Evolutionary conservation across 805 yeast genomes (phyloP), one percentile per base, ranked within the genome.

Genomic region (Pichia kluyveri): DNA sequence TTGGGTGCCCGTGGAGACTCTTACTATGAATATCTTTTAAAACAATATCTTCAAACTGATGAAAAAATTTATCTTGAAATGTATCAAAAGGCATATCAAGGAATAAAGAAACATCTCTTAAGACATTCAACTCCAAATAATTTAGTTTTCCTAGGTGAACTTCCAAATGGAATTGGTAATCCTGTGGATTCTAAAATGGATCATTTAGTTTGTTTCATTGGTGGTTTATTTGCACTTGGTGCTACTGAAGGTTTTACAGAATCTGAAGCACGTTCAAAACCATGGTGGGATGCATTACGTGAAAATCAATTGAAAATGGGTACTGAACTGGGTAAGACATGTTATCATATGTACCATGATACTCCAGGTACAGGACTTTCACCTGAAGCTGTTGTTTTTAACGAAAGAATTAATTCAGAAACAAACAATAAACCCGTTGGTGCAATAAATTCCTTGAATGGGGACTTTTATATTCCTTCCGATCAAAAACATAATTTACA

Each of bases 1-100:
- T 68, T 90, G 48, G 97, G 97, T 0, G 84, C 95, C 0, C 73
- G 96, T 56, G 97, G 96, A 43, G 97, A 89, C 65, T 86, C 96
- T 0, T 90, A 89, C 62, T 89, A 90, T 60, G 96, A 90, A 67
- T 88, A 88, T 61, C 69, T 90, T 41, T 70, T 89, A 54, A 89
- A 89, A 63, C 96, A 88, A 65, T 86, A 83, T 59, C 66, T 90
- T 54, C 90, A 86, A 63, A 87, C 96, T 2, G 72, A 73, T 48
- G 76, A 77, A 59, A 85, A 80, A 54, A 60, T 83, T 11, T 89
- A 87, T 64, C 69, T 79, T 57, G 76, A 77, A 14, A 79, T 89
- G 82, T 90, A 88, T 64, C 76, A 80, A 54, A 86, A 84, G 61
- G 71, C 95, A 0, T 82, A 85, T 40, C 76, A 71, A 31, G 96